phyloP scores from a whole-genome alignment of 148 eudicot genomes.

The Camellia sinensis region DNA sequence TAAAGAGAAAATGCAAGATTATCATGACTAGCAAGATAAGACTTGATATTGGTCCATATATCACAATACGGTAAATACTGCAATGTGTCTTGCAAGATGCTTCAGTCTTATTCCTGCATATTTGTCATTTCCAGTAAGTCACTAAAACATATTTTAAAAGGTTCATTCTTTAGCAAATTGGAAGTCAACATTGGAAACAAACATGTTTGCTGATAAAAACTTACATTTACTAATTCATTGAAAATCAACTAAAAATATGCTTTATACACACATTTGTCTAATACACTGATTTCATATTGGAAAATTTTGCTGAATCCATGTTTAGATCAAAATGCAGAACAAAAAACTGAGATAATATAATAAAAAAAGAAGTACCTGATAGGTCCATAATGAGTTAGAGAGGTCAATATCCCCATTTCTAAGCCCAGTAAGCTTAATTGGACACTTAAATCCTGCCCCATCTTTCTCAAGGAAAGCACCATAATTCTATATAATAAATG shows the following conservation, averaged over 20 bases:
- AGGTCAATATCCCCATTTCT: constrained; percentile 63
- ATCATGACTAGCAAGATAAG: background rate
- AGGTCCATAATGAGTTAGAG: constrained; percentile 64
- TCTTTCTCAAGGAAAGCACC: constrained; percentile 94
- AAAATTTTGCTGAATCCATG: background rate
- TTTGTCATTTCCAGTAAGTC: background rate
- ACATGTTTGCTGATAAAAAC: background rate
- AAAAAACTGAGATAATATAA: background rate
- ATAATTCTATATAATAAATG: constrained; percentile 59
- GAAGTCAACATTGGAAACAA: background rate
- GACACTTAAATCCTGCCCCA: constrained; percentile 90
- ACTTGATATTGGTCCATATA: background rate
- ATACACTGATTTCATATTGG: background rate
- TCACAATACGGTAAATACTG: background rate
- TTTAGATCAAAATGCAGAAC: constrained; percentile 9
- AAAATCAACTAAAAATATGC: background rate
- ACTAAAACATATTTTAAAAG: background rate
- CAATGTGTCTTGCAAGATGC: background rate
- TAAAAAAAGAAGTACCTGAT: constrained; percentile 54
- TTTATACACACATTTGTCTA: background rate
- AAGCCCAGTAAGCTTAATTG: constrained; percentile 64
- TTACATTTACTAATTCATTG: background rate
- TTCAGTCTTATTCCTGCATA: background rate
- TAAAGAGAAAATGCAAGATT: background rate
- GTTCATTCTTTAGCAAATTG: background rate